Base-by-base conservation (phyloP, 2,329 filamentous ascomycete species). In the Aureobasidium namibiae region DNA sequence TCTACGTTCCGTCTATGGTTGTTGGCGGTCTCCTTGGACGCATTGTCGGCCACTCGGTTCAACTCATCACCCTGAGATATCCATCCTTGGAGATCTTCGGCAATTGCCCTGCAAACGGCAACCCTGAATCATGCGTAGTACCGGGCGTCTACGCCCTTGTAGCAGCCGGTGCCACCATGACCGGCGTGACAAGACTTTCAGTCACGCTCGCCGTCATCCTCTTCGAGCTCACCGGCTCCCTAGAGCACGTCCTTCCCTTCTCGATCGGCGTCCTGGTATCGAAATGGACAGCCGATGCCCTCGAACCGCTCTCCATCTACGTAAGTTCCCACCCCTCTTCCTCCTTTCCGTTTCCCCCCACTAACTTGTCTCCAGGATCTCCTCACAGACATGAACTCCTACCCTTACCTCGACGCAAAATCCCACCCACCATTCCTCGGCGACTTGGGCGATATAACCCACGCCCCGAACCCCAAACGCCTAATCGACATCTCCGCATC, bases 1-100 rank as follows among this genome's bases (percentile, higher is more conserved):
- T 99, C 65, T 99, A 99, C 67, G 92, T 99, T 1, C 94, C 94
- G 3, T 96, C 92, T 66, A 99, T 99, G 94, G 94, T 97, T 29
- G 90, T 97, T 18, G 94, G 94, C 64, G 94, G 94, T 68, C 77
- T 99, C 18, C 86, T 96, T 77, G 92, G 92, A 31, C 86, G 92
- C 8, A 85, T 94, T 45, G 83, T 96, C 13, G 94, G 94, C 1
- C 94, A 97, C 70, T 72, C 86, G 7, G 85, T 92, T 0, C 92
- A 97, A 70, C 91, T 88, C 74, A 73, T 89, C 56, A 90, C 92
- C 6, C 78, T 95, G 60, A 81, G 80, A 31, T 88, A 86, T 67
- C 88, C 90, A 0, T 75, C 85, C 58, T 87, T 86, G 68, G 76
- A 82, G 14, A 74, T 96, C 7, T 96, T 92, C 76, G 82, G 85